phyloP scores from a whole-genome alignment of 2,329 filamentous ascomycete genomes.

The Cladophialophora psammophila region DNA sequence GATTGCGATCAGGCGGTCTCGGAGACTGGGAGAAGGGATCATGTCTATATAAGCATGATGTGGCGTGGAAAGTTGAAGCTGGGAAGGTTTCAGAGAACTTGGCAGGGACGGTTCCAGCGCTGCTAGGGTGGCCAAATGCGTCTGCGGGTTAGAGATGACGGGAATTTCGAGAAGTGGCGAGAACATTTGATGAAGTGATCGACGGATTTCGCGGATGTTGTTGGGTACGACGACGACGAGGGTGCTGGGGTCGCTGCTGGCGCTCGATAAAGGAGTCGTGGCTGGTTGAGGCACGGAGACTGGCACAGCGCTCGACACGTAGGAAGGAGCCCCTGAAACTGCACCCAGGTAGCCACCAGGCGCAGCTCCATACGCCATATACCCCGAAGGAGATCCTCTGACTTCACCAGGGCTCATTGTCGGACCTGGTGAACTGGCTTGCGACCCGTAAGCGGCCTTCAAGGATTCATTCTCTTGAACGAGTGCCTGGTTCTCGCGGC shows the following conservation, averaged over 20 bases:
- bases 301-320: conserved; percentile 16
- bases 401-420: conserved; percentile 38
- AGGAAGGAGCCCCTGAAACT: conserved; percentile 23
- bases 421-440: conserved; percentile 42
- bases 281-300: conserved; percentile 28
- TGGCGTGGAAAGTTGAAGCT: conserved; percentile 49
- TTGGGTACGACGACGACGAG: conserved; percentile 45
- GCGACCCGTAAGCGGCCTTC: conserved; percentile 46
- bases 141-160: conserved; percentile 46
- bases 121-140: conserved; percentile 45
- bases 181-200: conserved; percentile 47
- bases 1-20: conserved; percentile 49
- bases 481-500: conserved; percentile 51
- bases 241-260: conserved; percentile 32
- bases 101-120: conserved; percentile 46
- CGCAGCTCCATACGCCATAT: conserved; percentile 33
- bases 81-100: conserved; percentile 47
- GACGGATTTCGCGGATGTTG: conserved; percentile 47
- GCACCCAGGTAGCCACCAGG: conserved; percentile 32
- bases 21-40: conserved; percentile 51
- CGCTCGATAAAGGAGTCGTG: conserved; percentile 31
- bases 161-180: conserved; percentile 48
- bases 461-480: conserved; percentile 51
- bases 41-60: conserved; percentile 55
- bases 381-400: conserved; percentile 39